A percentile compares a stretch with the other conserved stretches of the same genome.
Conservation (phyloP, 805 yeast species). For the Naumovozyma dairenensis region DNA sequence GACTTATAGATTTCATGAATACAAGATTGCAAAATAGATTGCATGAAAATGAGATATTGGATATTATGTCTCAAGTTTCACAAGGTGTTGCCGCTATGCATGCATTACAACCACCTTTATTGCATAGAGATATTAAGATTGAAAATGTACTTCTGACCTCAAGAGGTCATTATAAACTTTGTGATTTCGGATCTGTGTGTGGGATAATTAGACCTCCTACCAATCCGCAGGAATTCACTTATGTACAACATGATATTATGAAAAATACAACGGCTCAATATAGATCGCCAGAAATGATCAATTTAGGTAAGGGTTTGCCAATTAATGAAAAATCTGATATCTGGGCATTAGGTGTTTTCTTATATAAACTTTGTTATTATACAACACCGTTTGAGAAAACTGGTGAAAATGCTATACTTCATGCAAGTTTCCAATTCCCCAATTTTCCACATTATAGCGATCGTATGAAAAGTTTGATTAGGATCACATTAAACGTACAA, state of each 20-base stretch:
- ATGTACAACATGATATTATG: conserved; percentile 57
- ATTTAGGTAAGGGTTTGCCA: conserved; percentile 54
- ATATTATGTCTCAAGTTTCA: conserved; percentile 59
- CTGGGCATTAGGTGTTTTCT: conserved; percentile 76
- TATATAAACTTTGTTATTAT: conserved; percentile 70
- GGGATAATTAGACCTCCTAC: conserved; percentile 54
- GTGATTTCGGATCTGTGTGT: conserved; percentile 79
- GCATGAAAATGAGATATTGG: conserved; percentile 56
- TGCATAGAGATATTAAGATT: conserved; percentile 75
- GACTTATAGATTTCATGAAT: conserved; percentile 74
- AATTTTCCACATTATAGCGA: conserved; percentile 49
- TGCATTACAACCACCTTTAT: conserved; percentile 55
- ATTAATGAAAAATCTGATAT: conserved; percentile 76
- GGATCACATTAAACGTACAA: conserved; percentile 50
- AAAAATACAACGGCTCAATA: conserved; percentile 81
- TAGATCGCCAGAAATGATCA: conserved; percentile 78
- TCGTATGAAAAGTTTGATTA: conserved; percentile 53
- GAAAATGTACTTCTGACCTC: conserved; percentile 65
- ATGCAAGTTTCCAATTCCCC: conserved; percentile 45
- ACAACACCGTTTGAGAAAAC: conserved; percentile 71
- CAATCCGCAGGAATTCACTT: conserved; percentile 47
- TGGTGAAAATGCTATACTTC: conserved; percentile 54
- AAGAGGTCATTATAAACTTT: conserved; percentile 51
- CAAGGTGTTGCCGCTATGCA: conserved; percentile 75
- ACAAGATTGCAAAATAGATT: conserved; percentile 55